Evolutionary conservation across 2,329 filamentous ascomycete species (phyloP).

Genomic region (Fusarium fujikuroi): DNA sequence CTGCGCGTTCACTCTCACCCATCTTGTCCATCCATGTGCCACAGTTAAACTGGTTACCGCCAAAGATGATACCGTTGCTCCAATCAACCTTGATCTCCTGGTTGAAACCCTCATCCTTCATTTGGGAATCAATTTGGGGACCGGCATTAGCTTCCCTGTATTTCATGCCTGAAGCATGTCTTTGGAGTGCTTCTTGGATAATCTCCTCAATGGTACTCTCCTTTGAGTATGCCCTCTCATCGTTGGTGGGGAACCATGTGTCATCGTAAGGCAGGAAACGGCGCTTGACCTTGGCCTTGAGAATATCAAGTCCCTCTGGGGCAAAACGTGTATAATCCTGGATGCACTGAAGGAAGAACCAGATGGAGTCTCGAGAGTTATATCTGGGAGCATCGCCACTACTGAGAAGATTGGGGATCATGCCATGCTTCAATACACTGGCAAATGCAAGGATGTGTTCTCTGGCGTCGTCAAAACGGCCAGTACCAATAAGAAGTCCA

Average conservation of each 20-base stretch:
- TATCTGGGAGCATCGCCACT: conserved; percentile 89
- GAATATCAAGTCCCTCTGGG: conserved; percentile 77
- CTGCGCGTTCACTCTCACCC: conserved; percentile 94
- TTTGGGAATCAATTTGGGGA: conserved; percentile 87
- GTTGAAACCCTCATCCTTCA: conserved; percentile 92
- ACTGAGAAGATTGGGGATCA: conserved; percentile 94
- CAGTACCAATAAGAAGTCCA: conserved; percentile 90
- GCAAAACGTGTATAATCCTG: conserved; percentile 90
- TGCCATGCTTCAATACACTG: conserved; percentile 95
- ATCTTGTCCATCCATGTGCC: conserved; percentile 99
- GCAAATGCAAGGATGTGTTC: conserved; percentile 96
- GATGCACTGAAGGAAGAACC: conserved; percentile 97
- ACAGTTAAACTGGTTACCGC: conserved; percentile 93
- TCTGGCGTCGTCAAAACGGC: conserved; percentile 86
- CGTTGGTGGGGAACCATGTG: conserved; percentile 87
- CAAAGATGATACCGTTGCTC: conserved; percentile 88
- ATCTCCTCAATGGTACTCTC: conserved; percentile 87
- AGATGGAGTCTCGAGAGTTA: conserved; percentile 95
- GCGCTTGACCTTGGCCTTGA: conserved; percentile 81
- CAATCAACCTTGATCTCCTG: conserved; percentile 93
- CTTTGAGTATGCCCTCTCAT: conserved; percentile 85
- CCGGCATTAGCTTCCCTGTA: conserved; percentile 97
- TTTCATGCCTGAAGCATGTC: conserved; percentile 89
- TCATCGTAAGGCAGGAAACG: conserved; percentile 96
- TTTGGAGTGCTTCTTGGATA: conserved; percentile 91